phyloP scores from a whole-genome alignment of 768 basidiomycete species.

The Dacryopinax spathularia region DNA sequence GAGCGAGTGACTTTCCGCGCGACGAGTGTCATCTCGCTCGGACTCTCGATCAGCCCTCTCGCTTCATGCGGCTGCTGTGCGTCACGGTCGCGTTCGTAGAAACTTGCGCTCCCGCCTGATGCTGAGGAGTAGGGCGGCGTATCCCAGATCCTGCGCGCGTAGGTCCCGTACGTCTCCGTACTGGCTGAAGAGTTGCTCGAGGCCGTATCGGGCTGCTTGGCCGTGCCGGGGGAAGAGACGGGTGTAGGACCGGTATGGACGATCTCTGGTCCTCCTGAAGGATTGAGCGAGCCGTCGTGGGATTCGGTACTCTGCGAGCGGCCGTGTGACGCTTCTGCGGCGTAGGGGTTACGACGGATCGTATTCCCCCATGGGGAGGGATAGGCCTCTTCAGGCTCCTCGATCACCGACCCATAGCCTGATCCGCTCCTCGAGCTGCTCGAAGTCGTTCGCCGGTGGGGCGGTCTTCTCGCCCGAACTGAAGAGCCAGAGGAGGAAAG shows the following conservation, averaged over 20 bases:
- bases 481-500: not conserved
- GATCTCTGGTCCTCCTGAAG: not conserved
- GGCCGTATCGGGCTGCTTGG: not conserved
- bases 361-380: not conserved
- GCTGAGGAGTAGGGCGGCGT: not conserved
- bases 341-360: not conserved
- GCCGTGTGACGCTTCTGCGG: not conserved
- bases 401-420: not conserved
- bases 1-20: not conserved
- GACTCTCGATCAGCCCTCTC: not conserved
- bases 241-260: constrained; percentile 1
- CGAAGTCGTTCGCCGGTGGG: not conserved
- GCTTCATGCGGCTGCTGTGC: not conserved
- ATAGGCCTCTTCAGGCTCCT: not conserved
- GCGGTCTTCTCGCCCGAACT: not conserved
- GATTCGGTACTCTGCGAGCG: not conserved
- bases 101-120: not conserved
- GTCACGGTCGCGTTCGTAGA: not conserved
- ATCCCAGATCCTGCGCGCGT: not conserved
- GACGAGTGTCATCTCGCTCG: constrained; percentile 1
- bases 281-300: not conserved
- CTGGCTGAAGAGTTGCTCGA: not conserved
- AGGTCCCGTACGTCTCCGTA: not conserved
- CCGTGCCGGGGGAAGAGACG: not conserved
- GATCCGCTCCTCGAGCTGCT: not conserved